phyloP scores from a whole-genome alignment of 2,329 filamentous ascomycete species.

The Cryphonectria nitschkei region DNA sequence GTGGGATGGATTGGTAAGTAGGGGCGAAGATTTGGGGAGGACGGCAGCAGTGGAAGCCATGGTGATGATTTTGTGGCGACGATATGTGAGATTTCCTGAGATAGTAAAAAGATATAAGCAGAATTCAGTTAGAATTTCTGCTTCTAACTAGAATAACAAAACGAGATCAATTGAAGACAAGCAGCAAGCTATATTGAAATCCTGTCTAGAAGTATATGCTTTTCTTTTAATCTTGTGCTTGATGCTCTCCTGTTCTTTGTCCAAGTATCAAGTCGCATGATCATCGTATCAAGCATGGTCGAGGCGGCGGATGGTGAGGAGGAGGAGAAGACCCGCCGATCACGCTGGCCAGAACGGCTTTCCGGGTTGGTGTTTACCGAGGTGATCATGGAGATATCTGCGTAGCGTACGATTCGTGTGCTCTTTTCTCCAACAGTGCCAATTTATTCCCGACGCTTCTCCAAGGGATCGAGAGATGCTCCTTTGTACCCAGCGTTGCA shows the following conservation, averaged over 20 bases:
- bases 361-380: constrained; percentile 5
- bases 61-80: neutral
- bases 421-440: neutral
- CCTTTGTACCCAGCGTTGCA: neutral
- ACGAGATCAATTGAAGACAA: neutral
- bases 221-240: neutral
- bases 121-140: neutral
- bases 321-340: neutral
- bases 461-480: neutral
- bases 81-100: neutral
- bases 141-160: neutral
- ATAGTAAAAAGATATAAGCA: too few relatives aligned
- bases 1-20: neutral
- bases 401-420: neutral
- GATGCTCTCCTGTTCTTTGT: neutral
- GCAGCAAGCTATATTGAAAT: neutral
- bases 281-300: neutral
- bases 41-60: constrained; percentile 4
- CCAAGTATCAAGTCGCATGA: neutral
- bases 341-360: neutral
- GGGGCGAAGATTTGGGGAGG: neutral
- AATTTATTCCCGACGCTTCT: neutral
- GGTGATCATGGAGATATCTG: neutral
- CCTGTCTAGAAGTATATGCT: neutral
- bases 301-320: neutral